Percentiles rank a stretch among this genome's conserved stretches.
These are phyloP conservation scores for Candida qinlingensis DNA, from an alignment of 805 yeast genomes.

Conservation along the genomic window DNA sequence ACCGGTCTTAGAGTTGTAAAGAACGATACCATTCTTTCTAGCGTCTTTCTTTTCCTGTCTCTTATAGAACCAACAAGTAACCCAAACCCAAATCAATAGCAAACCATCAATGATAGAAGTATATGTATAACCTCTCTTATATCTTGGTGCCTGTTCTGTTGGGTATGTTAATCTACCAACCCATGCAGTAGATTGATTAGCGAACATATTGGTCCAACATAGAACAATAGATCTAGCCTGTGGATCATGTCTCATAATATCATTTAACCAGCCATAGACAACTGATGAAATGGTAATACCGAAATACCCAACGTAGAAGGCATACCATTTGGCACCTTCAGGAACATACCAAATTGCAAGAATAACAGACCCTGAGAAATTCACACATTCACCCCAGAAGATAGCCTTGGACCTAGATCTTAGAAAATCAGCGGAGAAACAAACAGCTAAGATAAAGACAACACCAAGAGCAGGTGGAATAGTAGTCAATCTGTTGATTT, in stretches of 20 bases:
- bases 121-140: slow-evolving; percentile 46
- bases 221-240: slow-evolving; percentile 47
- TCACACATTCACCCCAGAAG: slow-evolving; percentile 39
- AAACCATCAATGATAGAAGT: slow-evolving; percentile 26
- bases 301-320: slow-evolving; percentile 22
- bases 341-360: slow-evolving; percentile 51
- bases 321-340: slow-evolving; percentile 50
- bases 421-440: slow-evolving; percentile 29
- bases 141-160: slow-evolving; percentile 52
- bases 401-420: slow-evolving; percentile 35
- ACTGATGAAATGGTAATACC: slow-evolving; percentile 55
- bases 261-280: slow-evolving; percentile 53
- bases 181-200: slow-evolving; percentile 51
- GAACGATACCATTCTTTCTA: slow-evolving; percentile 31
- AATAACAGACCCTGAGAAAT: slow-evolving; percentile 41
- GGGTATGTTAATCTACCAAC: slow-evolving; percentile 26
- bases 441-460: slow-evolving; percentile 6
- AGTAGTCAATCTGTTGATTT: slow-evolving; percentile 39
- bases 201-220: slow-evolving; percentile 42
- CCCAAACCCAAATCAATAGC: slow-evolving; percentile 20
- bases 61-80: slow-evolving; percentile 30
- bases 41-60: slow-evolving; percentile 34
- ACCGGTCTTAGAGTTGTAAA: slow-evolving; percentile 23
- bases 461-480: slow-evolving; percentile 31
- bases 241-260: slow-evolving; percentile 49